phyloP scores from a whole-genome alignment of 805 yeast genomes.

The Suhomyces pyralidae region DNA sequence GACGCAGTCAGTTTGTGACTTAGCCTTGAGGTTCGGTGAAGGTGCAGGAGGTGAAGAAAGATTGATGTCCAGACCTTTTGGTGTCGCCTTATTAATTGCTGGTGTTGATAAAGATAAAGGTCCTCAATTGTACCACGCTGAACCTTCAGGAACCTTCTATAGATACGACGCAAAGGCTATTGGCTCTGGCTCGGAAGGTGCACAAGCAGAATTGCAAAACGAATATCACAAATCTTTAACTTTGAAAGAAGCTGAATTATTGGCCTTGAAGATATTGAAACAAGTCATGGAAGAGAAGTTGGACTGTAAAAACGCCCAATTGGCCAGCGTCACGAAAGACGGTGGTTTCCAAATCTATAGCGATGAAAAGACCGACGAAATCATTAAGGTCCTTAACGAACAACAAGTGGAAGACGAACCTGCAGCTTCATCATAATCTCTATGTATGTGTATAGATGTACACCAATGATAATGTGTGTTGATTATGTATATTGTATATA shows the following conservation, averaged over 20 bases:
- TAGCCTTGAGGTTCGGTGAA: conserved; percentile 95
- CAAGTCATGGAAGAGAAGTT: conserved; percentile 99
- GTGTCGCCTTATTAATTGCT: conserved; percentile 94
- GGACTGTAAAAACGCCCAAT: conserved; percentile 91
- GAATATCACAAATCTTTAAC: conserved; percentile 94
- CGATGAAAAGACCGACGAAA: conserved; percentile 77
- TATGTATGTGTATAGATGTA: neutral
- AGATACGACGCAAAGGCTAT: conserved; percentile 98
- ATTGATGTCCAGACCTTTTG: conserved; percentile 97
- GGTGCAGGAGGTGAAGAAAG: conserved; percentile 95
- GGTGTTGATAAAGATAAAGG: conserved; percentile 93
- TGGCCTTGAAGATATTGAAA: conserved; percentile 83
- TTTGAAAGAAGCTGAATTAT: conserved; percentile 85
- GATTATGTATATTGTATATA: neutral
- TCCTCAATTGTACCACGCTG: conserved; percentile 97
- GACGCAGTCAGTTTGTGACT: conserved; percentile 95
- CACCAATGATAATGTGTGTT: neutral
- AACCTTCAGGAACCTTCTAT: conserved; percentile 97
- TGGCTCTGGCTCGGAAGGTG: conserved; percentile 98
- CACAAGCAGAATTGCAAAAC: conserved; percentile 95
- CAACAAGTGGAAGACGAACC: conserved; percentile 49
- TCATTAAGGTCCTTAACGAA: conserved; percentile 74
- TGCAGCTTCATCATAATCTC: neutral
- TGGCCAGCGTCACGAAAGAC: conserved; percentile 86
- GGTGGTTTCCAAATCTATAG: conserved; percentile 82